Percentiles rank a stretch among this genome's conserved stretches.
Evolutionary conservation across 1,284 basidiomycete genomes (phyloP).

Genomic region (Tilletia caries): DNA sequence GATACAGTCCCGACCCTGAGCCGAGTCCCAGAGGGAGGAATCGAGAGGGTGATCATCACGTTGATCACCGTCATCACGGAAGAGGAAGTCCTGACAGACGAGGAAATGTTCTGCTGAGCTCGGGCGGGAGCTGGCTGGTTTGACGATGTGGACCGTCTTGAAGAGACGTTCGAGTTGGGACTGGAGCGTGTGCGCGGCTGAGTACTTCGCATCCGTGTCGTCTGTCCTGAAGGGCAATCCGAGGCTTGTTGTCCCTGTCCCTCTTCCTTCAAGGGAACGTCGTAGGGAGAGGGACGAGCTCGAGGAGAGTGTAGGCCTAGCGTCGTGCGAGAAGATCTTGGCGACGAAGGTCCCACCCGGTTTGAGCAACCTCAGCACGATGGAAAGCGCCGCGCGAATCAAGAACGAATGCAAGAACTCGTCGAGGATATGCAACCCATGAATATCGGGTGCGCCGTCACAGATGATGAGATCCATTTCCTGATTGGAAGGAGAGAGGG

Average conservation of each 20-base stretch:
- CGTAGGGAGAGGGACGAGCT: not conserved
- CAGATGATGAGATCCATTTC: slow-evolving; percentile 61
- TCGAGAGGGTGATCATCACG: not conserved
- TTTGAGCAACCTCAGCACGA: slow-evolving; percentile 60
- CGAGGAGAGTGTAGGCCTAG: not conserved
- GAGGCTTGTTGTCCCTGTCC: not conserved
- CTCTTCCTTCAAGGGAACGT: not conserved
- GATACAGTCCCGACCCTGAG: slow-evolving; percentile 7
- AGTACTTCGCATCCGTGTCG: not conserved
- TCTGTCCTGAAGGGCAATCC: not conserved
- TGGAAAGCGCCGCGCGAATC: slow-evolving; percentile 60
- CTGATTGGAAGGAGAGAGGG: not conserved
- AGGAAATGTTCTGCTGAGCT: slow-evolving; percentile 59
- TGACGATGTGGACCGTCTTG: slow-evolving; percentile 53
- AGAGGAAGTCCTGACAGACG: slow-evolving; percentile 58
- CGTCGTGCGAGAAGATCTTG: slow-evolving; percentile 58
- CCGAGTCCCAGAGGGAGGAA: not conserved
- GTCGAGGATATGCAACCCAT: slow-evolving; percentile 62
- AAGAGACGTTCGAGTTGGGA: slow-evolving; percentile 54
- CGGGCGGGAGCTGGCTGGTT: slow-evolving; percentile 51
- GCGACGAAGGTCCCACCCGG: slow-evolving; percentile 60
- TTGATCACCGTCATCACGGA: not conserved
- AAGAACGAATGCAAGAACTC: slow-evolving; percentile 63
- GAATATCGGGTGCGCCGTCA: slow-evolving; percentile 64
- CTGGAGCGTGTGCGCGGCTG: not conserved